These are phyloP conservation scores for Meyerozyma athensensis DNA, from an alignment of 1,139 yeast genomes.

Conservation along the genomic window DNA sequence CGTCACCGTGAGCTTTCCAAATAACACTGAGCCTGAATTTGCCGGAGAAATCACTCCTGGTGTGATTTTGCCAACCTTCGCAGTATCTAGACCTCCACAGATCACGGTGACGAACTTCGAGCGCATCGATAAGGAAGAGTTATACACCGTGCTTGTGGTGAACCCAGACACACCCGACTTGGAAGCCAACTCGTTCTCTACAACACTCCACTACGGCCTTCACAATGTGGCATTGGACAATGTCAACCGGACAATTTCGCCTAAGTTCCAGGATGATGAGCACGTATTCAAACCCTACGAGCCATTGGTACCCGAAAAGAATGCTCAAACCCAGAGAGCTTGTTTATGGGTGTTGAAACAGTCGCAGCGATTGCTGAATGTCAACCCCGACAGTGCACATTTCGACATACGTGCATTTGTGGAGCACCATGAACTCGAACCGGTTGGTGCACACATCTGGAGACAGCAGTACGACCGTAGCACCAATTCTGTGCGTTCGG, in stretches of 20 bases:
- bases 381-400: conserved; percentile 28
- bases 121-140: conserved; percentile 27
- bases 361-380: conserved; percentile 16
- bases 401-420: conserved; percentile 76
- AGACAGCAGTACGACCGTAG: conserved; percentile 80
- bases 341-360: conserved; percentile 92
- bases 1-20: conserved; percentile 71
- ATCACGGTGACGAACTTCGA: conserved; percentile 74
- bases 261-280: conserved; percentile 36
- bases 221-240: conserved; percentile 61
- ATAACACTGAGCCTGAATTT: conserved; percentile 49
- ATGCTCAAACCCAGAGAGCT: conserved; percentile 76
- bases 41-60: conserved; percentile 77
- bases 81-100: conserved; percentile 69
- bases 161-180: conserved; percentile 92
- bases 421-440: conserved; percentile 46
- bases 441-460: conserved; percentile 94
- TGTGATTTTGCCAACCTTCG: conserved; percentile 62
- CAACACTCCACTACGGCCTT: conserved; percentile 77
- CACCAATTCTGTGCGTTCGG: conserved; percentile 59
- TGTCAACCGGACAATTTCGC: conserved; percentile 53
- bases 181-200: conserved; percentile 59
- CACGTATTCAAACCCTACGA: conserved; percentile 54
- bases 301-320: conserved; percentile 90
- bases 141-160: conserved; percentile 74